Evolutionary conservation across 345 rosid genomes (phyloP).

Genomic region (Eucalyptus dawsonii): DNA sequence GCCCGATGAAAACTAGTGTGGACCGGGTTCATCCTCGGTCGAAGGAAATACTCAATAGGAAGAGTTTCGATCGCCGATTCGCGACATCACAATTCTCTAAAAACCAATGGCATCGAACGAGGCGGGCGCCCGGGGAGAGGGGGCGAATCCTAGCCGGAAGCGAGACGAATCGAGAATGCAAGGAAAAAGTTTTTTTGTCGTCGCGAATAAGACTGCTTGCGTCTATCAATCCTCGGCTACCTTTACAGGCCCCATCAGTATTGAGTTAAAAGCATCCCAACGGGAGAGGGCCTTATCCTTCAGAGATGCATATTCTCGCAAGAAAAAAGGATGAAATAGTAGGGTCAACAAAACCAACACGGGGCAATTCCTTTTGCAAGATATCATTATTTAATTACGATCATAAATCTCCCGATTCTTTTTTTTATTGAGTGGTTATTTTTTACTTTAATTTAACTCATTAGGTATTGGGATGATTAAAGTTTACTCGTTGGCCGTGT

Average conservation of each 20-base stretch:
- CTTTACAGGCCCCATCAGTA: too few relatives aligned
- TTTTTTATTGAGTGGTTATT: background rate
- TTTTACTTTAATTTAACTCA: background rate
- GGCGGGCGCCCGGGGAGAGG: too few relatives aligned
- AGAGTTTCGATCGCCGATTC: background rate
- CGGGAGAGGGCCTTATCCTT: background rate
- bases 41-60: background rate
- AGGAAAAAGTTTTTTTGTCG: too few relatives aligned
- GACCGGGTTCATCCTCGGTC: background rate
- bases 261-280: background rate
- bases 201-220: background rate
- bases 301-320: background rate
- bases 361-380: background rate
- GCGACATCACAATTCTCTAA: too few relatives aligned
- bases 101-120: too few relatives aligned
- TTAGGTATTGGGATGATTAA: background rate
- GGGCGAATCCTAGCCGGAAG: too few relatives aligned
- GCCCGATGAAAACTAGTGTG: background rate
- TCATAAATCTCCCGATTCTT: background rate
- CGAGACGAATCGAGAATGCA: too few relatives aligned
- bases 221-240: rapidly evolving
- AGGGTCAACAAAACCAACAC: background rate
- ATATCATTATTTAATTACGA: background rate
- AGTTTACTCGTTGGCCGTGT: background rate
- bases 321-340: background rate